Evolutionary conservation across 2,329 filamentous ascomycete species (phyloP), one percentile per base, ranked within the genome.

Genomic region (Stachybotrys elegans): DNA sequence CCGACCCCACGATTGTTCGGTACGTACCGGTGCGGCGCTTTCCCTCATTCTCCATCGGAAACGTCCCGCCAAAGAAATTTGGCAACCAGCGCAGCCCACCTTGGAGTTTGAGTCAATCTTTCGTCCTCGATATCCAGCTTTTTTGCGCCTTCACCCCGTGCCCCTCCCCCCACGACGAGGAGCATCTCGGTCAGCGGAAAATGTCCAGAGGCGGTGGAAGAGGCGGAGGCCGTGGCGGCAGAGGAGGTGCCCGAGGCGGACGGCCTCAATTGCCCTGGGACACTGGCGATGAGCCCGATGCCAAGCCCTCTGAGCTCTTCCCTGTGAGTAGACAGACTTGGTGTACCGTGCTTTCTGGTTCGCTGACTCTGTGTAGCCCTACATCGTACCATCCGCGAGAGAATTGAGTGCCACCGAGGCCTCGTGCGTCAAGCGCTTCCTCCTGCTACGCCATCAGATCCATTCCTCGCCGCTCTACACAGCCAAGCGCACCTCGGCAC

Each of bases 231-330:
- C 70, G 76, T 41, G 72, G 73, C 40, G 71, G 68, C 32, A 67
- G 72, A 46, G 72, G 73, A 43, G 72, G 72, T 38, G 65, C 67
- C n/a, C 58, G 72, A 42, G 67, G 65, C 36, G 68, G 72, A 38
- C 60, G 69, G 16, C 70, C 69, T 11, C 68, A 70, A 22, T 67
- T 78, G 43, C 71, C 76, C 0, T 80, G 76, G 72, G 71, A 72
- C 36, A 68, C 62, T 16, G 66, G 71, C 32, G 75, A 78, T 50
- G 78, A 81, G 50, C 72, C 75, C 8, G 75, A 79, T 57, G 71
- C 71, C 42, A 68, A 74, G 23, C 78, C 78, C 6, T 75, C 75
- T n/a, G 78, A 81, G 51, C 71, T 78, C 9, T 81, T 81, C 48
- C 78, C 78, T 0, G 76, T 79, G 59, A 47, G 71, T 54, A 11